Evolutionary conservation across 495 filamentous ascomycete genomes (phyloP).

Genomic region (Aspergillus leporis): DNA sequence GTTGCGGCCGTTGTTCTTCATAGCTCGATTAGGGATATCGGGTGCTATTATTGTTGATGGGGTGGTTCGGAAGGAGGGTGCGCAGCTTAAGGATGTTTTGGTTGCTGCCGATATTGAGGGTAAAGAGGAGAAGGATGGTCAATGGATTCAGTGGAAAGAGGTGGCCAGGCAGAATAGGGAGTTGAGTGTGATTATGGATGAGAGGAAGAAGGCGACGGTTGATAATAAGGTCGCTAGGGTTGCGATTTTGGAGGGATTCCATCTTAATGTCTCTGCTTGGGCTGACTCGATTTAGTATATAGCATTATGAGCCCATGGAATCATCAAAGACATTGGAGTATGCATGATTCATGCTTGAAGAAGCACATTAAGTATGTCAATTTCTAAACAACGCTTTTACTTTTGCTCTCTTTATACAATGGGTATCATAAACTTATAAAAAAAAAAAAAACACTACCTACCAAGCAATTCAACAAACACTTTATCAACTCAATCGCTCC

Average conservation of each 20-base stretch:
- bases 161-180: background rate
- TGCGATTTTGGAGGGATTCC: background rate
- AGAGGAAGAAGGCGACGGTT: background rate
- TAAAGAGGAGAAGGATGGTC: background rate
- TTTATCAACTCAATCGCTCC: conserved; percentile 77
- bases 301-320: too few relatives aligned
- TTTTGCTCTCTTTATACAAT: conserved; percentile 10
- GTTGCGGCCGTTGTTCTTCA: conserved; percentile 43
- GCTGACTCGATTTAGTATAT: background rate
- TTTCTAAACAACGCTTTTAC: background rate
- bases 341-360: too few relatives aligned
- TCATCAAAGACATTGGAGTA: too few relatives aligned
- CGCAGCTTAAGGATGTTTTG: background rate
- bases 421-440: conserved; percentile 21
- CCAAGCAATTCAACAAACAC: conserved; percentile 5
- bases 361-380: too few relatives aligned
- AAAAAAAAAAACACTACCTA: conserved; percentile 18
- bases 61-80: conserved; percentile 9
- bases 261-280: background rate
- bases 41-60: background rate
- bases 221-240: background rate
- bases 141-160: background rate
- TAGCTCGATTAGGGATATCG: background rate
- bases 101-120: background rate
- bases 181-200: background rate